Evolutionary conservation across 148 eudicot species (phyloP).

Genomic region (Bassia scoparia): DNA sequence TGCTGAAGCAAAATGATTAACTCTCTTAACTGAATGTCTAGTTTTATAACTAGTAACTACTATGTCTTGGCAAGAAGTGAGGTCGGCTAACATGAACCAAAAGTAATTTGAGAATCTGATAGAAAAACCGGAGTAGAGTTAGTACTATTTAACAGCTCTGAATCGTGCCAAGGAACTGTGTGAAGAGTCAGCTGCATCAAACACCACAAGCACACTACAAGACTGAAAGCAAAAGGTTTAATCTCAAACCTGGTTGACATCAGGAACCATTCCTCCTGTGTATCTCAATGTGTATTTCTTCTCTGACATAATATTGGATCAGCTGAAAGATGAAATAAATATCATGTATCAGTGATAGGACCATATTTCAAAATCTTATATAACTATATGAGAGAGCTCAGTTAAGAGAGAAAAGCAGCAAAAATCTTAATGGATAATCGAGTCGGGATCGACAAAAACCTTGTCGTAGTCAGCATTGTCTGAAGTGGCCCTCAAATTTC

Average conservation of each 20-base stretch:
- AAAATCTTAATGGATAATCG: no score
- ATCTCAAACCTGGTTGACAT: constrained; percentile 84
- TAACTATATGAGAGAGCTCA: no score
- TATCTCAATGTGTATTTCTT: constrained; percentile 97
- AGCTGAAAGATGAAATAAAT: constrained; percentile 35
- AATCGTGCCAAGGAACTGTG: no score
- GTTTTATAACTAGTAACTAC: no score
- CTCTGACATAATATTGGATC: constrained; percentile 78
- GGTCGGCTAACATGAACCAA: no score
- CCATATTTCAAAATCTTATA: no score
- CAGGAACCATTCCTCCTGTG: constrained; percentile 99
- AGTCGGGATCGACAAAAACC: constrained; percentile 31
- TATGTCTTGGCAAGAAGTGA: no score
- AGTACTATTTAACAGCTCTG: background rate
- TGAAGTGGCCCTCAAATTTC: constrained; percentile 87
- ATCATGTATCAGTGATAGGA: background rate
- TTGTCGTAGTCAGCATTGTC: constrained; percentile 89
- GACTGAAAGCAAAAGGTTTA: background rate
- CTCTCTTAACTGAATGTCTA: no score
- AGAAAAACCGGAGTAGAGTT: no score
- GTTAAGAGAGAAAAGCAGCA: no score
- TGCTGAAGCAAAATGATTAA: no score
- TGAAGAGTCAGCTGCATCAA: background rate
- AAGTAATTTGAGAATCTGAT: no score
- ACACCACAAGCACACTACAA: background rate